Percentiles rank a stretch among this genome's conserved stretches.
Evolutionary conservation across 768 basidiomycete genomes (phyloP).

Genomic region (Xerocomellus amylosporus): DNA sequence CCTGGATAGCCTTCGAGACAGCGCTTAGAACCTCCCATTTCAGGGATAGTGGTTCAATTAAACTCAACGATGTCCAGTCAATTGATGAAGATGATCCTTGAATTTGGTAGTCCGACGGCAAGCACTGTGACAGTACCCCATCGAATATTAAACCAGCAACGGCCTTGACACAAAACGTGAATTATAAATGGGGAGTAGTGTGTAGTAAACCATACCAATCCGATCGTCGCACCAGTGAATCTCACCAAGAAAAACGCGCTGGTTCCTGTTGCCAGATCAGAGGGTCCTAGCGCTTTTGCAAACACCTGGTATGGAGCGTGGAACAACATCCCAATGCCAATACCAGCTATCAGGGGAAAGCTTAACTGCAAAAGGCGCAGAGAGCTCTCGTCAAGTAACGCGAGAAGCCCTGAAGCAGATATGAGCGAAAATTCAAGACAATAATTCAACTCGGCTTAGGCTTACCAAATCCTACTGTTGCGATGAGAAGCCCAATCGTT

Average conservation of each 20-base stretch:
- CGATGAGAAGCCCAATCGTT: slow-evolving; percentile 57
- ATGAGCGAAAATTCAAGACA: slow-evolving; percentile 2
- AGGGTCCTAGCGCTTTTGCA: slow-evolving; percentile 57
- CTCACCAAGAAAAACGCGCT: slow-evolving; percentile 86
- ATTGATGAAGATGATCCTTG: slow-evolving; percentile 45
- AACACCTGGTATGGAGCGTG: slow-evolving; percentile 85
- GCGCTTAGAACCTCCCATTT: slow-evolving; percentile 48
- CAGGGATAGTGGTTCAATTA: slow-evolving; percentile 44
- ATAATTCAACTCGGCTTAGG: neutral
- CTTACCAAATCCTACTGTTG: slow-evolving; percentile 73
- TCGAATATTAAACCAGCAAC: slow-evolving; percentile 75
- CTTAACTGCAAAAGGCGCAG: slow-evolving; percentile 42
- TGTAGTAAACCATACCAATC: slow-evolving; percentile 53
- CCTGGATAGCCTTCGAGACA: slow-evolving; percentile 64
- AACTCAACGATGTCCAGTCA: slow-evolving; percentile 50
- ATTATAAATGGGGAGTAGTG: slow-evolving; percentile 1
- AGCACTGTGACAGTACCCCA: slow-evolving; percentile 43
- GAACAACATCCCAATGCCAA: slow-evolving; percentile 81
- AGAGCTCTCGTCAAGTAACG: slow-evolving; percentile 55
- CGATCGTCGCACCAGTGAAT: slow-evolving; percentile 82
- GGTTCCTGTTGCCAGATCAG: slow-evolving; percentile 73
- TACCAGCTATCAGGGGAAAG: slow-evolving; percentile 70
- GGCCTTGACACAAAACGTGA: slow-evolving; percentile 46
- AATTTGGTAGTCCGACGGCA: slow-evolving; percentile 49
- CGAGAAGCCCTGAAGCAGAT: slow-evolving; percentile 57